Conservation (phyloP, 2,329 filamentous ascomycete species). For the Colletotrichum paranaense region DNA sequence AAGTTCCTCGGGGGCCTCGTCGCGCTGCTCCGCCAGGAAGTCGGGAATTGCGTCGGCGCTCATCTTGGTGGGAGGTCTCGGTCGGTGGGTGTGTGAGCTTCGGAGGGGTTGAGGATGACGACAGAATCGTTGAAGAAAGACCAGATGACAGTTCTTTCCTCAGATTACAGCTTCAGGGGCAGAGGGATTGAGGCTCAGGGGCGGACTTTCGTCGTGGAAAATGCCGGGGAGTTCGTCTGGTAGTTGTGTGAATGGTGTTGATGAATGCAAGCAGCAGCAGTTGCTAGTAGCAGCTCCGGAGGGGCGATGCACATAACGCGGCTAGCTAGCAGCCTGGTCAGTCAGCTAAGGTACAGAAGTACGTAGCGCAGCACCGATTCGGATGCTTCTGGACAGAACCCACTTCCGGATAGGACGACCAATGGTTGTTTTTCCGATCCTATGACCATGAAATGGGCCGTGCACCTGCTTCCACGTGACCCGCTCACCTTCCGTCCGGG, state of each 20-base stretch:
- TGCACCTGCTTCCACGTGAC: conserved; percentile 28
- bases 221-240: background rate
- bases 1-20: conserved; percentile 86
- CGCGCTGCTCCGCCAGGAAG: conserved; percentile 91
- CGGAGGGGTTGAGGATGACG: conserved; percentile 10
- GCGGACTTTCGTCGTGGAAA: background rate
- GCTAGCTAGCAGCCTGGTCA: conserved; percentile 52
- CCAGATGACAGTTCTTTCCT: background rate
- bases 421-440: conserved; percentile 32
- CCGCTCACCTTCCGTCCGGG: conserved; percentile 4
- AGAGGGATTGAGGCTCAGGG: background rate
- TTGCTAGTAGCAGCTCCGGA: conserved; percentile 16
- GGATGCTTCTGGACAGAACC: background rate
- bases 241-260: conserved; percentile 25
- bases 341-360: conserved; percentile 13
- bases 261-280: conserved; percentile 21
- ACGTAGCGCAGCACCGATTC: conserved; percentile 10
- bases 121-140: background rate
- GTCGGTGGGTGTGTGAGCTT: conserved; percentile 20
- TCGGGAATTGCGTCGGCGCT: conserved; percentile 89
- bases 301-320: conserved; percentile 43
- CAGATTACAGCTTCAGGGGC: background rate
- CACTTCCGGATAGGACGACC: background rate
- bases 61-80: conserved; percentile 62
- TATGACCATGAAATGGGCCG: conserved; percentile 16